phyloP scores from a whole-genome alignment of 179 eudicot genomes.

The Spergularia azorica region DNA sequence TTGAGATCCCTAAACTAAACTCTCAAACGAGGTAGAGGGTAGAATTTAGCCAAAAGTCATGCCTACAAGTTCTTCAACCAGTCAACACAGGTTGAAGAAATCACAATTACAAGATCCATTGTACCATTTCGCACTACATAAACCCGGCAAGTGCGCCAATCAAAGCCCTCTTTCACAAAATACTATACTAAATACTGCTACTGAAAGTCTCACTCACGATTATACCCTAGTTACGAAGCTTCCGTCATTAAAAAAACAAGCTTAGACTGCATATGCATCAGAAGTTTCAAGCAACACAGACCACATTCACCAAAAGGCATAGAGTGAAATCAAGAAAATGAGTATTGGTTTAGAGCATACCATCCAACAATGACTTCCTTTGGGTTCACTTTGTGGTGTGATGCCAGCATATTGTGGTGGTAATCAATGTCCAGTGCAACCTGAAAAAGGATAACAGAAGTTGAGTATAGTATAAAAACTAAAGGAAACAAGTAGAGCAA shows the following conservation, averaged over 20 bases:
- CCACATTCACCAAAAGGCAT: neutral
- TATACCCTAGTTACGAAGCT: too few relatives aligned
- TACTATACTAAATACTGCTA: neutral
- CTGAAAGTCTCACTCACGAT: neutral
- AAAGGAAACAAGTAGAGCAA: neutral
- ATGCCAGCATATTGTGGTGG: constrained; percentile 83
- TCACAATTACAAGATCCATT: too few relatives aligned
- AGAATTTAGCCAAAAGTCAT: too few relatives aligned
- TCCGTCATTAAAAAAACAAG: neutral
- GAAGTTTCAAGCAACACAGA: neutral
- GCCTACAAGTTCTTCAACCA: too few relatives aligned
- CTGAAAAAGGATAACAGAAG: constrained; percentile 35
- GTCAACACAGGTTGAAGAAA: too few relatives aligned
- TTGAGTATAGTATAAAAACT: neutral
- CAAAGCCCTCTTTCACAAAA: too few relatives aligned
- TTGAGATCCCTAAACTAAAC: too few relatives aligned
- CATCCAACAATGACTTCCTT: constrained; percentile 99
- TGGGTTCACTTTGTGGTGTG: constrained; percentile 94
- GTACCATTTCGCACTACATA: too few relatives aligned
- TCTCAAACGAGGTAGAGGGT: too few relatives aligned
- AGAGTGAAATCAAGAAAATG: neutral
- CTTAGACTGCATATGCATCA: neutral
- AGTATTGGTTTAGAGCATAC: constrained; percentile 38
- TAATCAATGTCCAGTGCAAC: constrained; percentile 97
- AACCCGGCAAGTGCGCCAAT: too few relatives aligned